phyloP scores from a whole-genome alignment of 768 basidiomycete genomes.

The Rhizopogon roseolus region DNA sequence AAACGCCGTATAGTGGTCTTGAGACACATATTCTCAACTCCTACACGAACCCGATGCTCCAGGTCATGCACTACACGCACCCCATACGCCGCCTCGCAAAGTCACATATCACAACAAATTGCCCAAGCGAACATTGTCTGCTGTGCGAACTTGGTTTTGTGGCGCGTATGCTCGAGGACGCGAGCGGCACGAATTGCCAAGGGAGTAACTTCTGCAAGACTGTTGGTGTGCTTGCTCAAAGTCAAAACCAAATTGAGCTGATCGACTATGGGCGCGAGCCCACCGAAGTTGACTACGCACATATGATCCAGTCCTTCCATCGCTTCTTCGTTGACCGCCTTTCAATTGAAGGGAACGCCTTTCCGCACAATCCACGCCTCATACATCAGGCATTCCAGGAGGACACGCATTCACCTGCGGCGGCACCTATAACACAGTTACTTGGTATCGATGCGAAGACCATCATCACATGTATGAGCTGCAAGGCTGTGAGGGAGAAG shows the following conservation, averaged over 20 bases:
- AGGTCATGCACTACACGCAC: slow-evolving; percentile 80
- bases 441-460: slow-evolving; percentile 78
- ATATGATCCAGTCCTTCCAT: slow-evolving; percentile 93
- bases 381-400: slow-evolving; percentile 29
- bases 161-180: slow-evolving; percentile 93
- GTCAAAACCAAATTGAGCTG: slow-evolving; percentile 84
- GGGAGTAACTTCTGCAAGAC: slow-evolving; percentile 96
- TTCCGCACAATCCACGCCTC: slow-evolving; percentile 53
- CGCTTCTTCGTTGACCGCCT: slow-evolving; percentile 89
- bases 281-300: slow-evolving; percentile 71
- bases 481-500: slow-evolving; percentile 68
- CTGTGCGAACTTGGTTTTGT: slow-evolving; percentile 95
- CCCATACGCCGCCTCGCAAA: slow-evolving; percentile 83
- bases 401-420: slow-evolving; percentile 30
- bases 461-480: slow-evolving; percentile 67
- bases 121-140: slow-evolving; percentile 87
- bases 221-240: slow-evolving; percentile 82
- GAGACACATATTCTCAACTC: slow-evolving; percentile 98
- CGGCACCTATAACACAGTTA: slow-evolving; percentile 82
- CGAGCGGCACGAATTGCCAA: slow-evolving; percentile 90
- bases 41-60: slow-evolving; percentile 88
- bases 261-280: slow-evolving; percentile 83
- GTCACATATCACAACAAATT: slow-evolving; percentile 86
- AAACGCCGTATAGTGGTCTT: slow-evolving; percentile 83
- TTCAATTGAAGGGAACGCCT: slow-evolving; percentile 64